Evolutionary conservation across 495 filamentous ascomycete species (phyloP).

Genomic region (Penicillium lividum): DNA sequence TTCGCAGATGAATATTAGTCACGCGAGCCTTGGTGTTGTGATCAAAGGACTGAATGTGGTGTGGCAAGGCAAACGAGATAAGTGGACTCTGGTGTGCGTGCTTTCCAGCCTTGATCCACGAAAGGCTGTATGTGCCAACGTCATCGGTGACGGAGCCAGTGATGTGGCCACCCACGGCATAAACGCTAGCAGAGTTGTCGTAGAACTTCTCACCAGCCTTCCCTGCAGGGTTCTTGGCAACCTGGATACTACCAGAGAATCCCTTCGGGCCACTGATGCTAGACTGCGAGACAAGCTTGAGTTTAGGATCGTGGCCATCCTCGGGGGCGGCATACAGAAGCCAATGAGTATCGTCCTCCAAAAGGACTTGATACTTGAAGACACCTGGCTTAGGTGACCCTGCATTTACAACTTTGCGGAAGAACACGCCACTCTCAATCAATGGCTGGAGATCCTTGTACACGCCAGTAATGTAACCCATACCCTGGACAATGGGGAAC

Average conservation of each 20-base stretch:
- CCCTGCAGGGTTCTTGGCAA: slow-evolving; percentile 70
- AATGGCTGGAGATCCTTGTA: slow-evolving; percentile 70
- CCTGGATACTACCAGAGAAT: slow-evolving; percentile 73
- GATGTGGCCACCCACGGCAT: slow-evolving; percentile 61
- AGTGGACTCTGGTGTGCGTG: slow-evolving; percentile 46
- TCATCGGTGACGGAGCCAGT: slow-evolving; percentile 59
- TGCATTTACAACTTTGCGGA: slow-evolving; percentile 62
- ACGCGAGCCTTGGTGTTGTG: slow-evolving; percentile 51
- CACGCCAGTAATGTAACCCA: slow-evolving; percentile 81
- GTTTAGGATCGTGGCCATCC: slow-evolving; percentile 45
- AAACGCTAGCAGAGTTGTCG: slow-evolving; percentile 76
- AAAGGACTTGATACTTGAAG: slow-evolving; percentile 72
- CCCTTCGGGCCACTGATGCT: slow-evolving; percentile 50
- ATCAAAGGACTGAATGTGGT: slow-evolving; percentile 79
- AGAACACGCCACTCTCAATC: slow-evolving; percentile 73
- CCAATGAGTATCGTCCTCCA: slow-evolving; percentile 77
- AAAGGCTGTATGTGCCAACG: slow-evolving; percentile 70
- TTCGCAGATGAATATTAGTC: slow-evolving; percentile 65
- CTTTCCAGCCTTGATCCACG: slow-evolving; percentile 68
- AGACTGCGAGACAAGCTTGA: slow-evolving; percentile 49
- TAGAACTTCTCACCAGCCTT: slow-evolving; percentile 64
- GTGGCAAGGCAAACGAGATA: slow-evolving; percentile 87
- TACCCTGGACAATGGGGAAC: slow-evolving; percentile 86
- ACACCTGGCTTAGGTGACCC: slow-evolving; percentile 58
- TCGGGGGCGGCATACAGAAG: slow-evolving; percentile 71